These are phyloP conservation scores for Arthrobotrys iridis DNA, from an alignment of 2,329 filamentous ascomycete genomes.

Conservation along the genomic window DNA sequence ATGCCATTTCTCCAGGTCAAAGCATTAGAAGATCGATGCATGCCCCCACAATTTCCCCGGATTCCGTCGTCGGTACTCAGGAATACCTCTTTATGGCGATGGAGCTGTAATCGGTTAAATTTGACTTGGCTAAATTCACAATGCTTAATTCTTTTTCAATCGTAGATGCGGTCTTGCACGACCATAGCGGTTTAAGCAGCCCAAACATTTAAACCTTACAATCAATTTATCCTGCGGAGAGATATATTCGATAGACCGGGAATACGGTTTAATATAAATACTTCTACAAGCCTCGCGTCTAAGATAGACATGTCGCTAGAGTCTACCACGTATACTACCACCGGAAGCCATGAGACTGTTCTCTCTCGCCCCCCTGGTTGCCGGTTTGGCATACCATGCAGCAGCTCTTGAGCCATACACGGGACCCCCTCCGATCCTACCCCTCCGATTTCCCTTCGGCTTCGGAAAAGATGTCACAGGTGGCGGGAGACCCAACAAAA, in stretches of 20 bases:
- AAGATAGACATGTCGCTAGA: not conserved
- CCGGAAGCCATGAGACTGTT: constrained; percentile 2
- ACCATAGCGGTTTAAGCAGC: no score
- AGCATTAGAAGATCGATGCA: not conserved
- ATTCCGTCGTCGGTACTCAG: constrained; percentile 6
- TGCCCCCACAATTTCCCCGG: constrained; percentile 37
- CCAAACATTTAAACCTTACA: no score
- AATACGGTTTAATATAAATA: not conserved
- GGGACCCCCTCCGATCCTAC: constrained; percentile 25
- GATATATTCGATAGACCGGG: not conserved
- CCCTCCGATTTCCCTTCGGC: constrained; percentile 48
- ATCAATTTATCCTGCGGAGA: not conserved
- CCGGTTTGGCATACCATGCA: not conserved
- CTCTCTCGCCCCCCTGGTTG: not conserved
- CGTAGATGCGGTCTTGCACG: not conserved
- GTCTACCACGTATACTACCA: not conserved
- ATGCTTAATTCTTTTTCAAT: constrained; percentile 37
- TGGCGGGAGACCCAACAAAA: constrained; percentile 32
- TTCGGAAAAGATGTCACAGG: constrained; percentile 48
- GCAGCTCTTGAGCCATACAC: constrained; percentile 28
- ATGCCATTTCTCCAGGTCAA: not conserved
- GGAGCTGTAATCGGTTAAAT: constrained; percentile 31
- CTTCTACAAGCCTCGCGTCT: no score
- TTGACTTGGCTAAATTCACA: constrained; percentile 18
- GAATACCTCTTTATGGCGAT: no score